These are phyloP conservation scores for Torrubiella hemipterigena DNA, from an alignment of 2,329 filamentous ascomycete species.

Conservation along the genomic window DNA sequence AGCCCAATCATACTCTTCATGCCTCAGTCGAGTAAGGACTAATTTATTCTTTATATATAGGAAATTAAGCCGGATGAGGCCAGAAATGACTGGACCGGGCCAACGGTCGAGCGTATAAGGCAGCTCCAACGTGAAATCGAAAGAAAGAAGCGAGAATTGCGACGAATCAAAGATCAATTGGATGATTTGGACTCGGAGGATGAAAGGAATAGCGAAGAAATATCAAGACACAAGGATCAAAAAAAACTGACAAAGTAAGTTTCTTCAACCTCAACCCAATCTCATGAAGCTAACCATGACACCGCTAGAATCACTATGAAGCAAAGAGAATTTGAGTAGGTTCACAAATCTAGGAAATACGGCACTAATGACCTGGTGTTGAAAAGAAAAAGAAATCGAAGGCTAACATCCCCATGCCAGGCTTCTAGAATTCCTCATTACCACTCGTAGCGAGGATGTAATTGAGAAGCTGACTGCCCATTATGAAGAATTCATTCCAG, in stretches of 20 bases:
- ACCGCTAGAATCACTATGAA: not conserved
- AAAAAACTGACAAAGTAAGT: too few species aligned
- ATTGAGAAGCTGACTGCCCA: slow-evolving; percentile 12
- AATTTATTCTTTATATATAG: not conserved
- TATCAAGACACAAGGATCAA: too few species aligned
- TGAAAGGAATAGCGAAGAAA: too few species aligned
- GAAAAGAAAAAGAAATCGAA: too few species aligned
- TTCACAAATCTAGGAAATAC: slow-evolving; percentile 1
- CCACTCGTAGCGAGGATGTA: slow-evolving; percentile 24
- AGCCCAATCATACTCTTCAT: too few species aligned
- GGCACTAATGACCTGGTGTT: too few species aligned
- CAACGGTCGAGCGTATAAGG: slow-evolving; percentile 1
- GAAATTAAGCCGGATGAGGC: not conserved
- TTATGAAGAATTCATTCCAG: slow-evolving; percentile 16
- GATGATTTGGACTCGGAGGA: too few species aligned
- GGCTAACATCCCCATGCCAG: not conserved
- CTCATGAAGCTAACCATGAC: too few species aligned
- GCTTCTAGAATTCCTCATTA: slow-evolving; percentile 14
- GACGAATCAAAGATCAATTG: not conserved
- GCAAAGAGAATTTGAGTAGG: slow-evolving; percentile 15
- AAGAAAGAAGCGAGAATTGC: not conserved
- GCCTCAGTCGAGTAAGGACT: too few species aligned
- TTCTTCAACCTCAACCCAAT: too few species aligned
- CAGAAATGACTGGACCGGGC: not conserved
- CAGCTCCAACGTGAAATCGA: not conserved